Conservation (phyloP, 2,329 filamentous ascomycete species). For the Colletotrichum melonis region DNA sequence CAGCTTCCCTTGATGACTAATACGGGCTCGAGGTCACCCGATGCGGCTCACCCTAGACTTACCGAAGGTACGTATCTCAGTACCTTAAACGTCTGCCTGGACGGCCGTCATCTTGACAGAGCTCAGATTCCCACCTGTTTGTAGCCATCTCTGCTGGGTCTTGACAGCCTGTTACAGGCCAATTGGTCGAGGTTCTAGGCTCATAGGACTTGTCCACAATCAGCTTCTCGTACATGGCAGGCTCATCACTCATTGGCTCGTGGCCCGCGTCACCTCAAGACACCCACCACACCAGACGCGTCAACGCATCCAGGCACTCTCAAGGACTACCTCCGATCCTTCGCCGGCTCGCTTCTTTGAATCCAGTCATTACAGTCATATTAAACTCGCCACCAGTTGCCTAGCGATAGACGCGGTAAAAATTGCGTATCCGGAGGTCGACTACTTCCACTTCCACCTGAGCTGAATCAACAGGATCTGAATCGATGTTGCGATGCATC, state of each 20-base stretch:
- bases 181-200: not conserved
- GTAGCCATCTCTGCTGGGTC: no score
- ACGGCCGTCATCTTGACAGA: not conserved
- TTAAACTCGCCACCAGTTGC: conserved; percentile 9
- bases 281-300: conserved; percentile 14
- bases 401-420: conserved; percentile 7
- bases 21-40: not conserved
- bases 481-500: no score
- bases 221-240: not conserved
- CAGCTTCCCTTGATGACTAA: conserved; percentile 1
- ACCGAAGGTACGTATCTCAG: not conserved
- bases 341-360: not conserved
- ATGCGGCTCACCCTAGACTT: conserved; percentile 8
- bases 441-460: not conserved
- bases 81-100: conserved; percentile 19
- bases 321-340: conserved; percentile 8
- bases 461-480: not conserved
- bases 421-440: not conserved
- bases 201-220: not conserved
- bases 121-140: no score
- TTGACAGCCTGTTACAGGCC: not conserved
- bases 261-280: not conserved
- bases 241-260: conserved; percentile 2
- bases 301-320: conserved; percentile 13
- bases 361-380: not conserved